phyloP scores from a whole-genome alignment of 306 rosid species.

The Psophocarpus tetragonolobus region DNA sequence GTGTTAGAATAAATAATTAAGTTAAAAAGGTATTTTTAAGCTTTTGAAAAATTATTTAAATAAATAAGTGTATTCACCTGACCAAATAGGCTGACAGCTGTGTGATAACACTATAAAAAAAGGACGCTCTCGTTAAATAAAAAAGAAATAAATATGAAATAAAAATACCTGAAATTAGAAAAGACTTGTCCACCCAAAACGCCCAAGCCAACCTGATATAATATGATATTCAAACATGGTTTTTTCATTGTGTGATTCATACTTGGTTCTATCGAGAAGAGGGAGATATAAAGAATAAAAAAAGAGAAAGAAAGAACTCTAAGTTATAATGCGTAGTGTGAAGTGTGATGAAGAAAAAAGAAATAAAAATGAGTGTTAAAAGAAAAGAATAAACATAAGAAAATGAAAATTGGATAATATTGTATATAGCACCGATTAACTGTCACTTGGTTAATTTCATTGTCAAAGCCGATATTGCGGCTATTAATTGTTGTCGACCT shows the following conservation, averaged over 20 bases:
- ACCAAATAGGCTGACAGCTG: too few relatives aligned
- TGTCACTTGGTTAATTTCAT: background rate
- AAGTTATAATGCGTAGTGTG: background rate
- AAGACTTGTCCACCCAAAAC: too few relatives aligned
- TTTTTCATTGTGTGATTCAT: too few relatives aligned
- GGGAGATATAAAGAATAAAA: background rate
- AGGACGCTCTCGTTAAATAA: too few relatives aligned
- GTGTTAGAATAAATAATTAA: too few relatives aligned
- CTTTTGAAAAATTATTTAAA: too few relatives aligned
- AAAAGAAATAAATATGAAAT: too few relatives aligned
- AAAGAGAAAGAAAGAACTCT: background rate
- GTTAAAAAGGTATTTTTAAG: too few relatives aligned
- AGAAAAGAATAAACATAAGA: background rate
- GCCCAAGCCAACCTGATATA: too few relatives aligned
- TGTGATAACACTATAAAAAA: too few relatives aligned
- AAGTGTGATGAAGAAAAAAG: background rate
- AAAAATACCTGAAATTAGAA: too few relatives aligned
- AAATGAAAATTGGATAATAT: background rate
- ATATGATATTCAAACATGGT: background rate
- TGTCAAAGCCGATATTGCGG: background rate
- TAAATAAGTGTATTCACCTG: too few relatives aligned
- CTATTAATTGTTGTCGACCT: background rate
- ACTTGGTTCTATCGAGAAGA: background rate
- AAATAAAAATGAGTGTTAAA: background rate
- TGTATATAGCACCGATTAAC: background rate